Evolutionary conservation across 2,329 filamentous ascomycete genomes (phyloP).

Genomic region (Lecanicillium sp.): DNA sequence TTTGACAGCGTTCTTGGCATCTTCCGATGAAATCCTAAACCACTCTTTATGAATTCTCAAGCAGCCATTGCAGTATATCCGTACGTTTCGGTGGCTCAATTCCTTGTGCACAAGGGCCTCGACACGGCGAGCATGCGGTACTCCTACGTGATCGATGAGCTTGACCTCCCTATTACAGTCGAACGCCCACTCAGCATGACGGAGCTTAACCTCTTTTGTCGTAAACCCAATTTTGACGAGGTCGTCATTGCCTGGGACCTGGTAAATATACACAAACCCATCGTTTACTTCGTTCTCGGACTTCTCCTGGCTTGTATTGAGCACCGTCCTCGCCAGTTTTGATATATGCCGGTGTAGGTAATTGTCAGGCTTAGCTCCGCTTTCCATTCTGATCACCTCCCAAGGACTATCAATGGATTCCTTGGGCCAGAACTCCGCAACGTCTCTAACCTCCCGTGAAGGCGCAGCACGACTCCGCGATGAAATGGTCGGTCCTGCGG

Average conservation of each 20-base stretch:
- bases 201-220: neutral
- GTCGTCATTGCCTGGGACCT: constrained; percentile 2
- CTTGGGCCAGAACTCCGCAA: neutral
- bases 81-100: neutral
- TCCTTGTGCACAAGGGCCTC: neutral
- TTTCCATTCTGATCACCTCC: neutral
- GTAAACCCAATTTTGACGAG: constrained; percentile 9
- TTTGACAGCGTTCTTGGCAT: neutral
- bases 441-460: too few species aligned
- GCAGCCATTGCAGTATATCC: neutral
- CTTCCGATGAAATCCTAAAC: neutral
- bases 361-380: neutral
- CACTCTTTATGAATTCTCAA: neutral
- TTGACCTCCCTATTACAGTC: neutral
- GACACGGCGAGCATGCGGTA: constrained; percentile 2
- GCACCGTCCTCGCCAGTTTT: neutral
- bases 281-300: constrained; percentile 26
- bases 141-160: neutral
- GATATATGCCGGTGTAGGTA: neutral
- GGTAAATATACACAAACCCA: constrained; percentile 11
- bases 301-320: constrained; percentile 14
- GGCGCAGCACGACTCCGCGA: neutral
- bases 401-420: neutral
- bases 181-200: constrained; percentile 2
- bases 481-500: neutral